Evolutionary conservation across 1,284 basidiomycete species (phyloP).

Genomic region (Cutaneotrichosporon sp.): DNA sequence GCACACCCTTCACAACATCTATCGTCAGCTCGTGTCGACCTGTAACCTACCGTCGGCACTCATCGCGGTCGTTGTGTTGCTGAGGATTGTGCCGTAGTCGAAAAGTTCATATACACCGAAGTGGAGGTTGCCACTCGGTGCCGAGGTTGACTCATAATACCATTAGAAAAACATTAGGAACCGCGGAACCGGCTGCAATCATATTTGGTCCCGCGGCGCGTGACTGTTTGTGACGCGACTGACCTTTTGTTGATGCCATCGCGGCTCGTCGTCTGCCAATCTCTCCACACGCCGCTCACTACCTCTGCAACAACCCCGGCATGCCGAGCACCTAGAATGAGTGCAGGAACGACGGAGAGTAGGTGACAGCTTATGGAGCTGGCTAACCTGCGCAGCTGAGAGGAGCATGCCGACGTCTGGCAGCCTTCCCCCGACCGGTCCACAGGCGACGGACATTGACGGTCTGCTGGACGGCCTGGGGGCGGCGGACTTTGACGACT

Average conservation of each 20-base stretch:
- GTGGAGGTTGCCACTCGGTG: background rate
- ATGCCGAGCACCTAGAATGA: background rate
- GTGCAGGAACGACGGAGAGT: background rate
- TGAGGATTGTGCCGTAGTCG: background rate
- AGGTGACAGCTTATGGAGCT: too few species aligned
- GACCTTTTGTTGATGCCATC: background rate
- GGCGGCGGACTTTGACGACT: constrained; percentile 33
- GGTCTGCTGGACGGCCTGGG: constrained; percentile 33
- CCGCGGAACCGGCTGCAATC: background rate
- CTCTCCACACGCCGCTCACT: background rate
- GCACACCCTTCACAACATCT: background rate
- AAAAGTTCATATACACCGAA: background rate
- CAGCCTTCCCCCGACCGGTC: background rate
- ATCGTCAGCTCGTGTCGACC: background rate
- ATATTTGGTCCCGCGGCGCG: background rate
- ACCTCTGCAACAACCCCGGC: background rate
- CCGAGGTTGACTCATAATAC: too few species aligned
- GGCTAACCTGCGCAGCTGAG: background rate
- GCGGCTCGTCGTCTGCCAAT: background rate
- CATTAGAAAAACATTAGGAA: background rate
- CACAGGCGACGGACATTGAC: constrained; percentile 18
- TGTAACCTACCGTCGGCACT: constrained; percentile 1
- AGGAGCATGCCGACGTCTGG: background rate
- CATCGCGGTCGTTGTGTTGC: background rate
- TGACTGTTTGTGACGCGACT: constrained; percentile 9